Base-by-base conservation (phyloP, 225 moss, liverwort and hornwort species). In the Pseudoscleropodium purum region DNA sequence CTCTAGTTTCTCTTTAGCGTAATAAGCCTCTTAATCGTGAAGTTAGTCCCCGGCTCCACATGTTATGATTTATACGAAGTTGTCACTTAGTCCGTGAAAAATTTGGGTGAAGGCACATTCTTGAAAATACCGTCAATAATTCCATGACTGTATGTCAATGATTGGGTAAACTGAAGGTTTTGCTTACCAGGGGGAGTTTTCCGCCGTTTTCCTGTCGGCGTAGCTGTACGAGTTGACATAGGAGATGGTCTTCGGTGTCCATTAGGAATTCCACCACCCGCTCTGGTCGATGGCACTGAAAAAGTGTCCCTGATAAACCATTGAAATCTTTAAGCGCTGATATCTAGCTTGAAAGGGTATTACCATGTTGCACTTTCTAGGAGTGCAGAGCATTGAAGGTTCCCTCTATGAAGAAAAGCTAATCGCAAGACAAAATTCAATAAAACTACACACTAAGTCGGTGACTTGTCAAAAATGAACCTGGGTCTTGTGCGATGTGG, bases 401-500 rank as follows among this genome's bases (percentile, higher is more conserved):
- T 74, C 56, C 37, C 23, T 33, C 15, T 31, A 39, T 21, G 66
- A 63, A 62, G 83, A 61, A 30, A 84, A 79, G 75, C n/a, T 36
- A n/a, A 47, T 75, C 25, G 30, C 64, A 75, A 39, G 41, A 41
- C 70, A 64, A 60, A 80, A n/a, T 84, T 27, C 49, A 57, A 85
- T 54, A 39, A 59, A 83, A 37, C n/a, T 67, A 66, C 67, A 68
- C 67, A 62, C 74, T 31, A 73, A 62, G 57, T 63, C 33, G 23
- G 75, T 61, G 62, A 74, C n/a, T 54, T 75, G 63, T 82, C 49
- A 72, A 54, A 89, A 83, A 68, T 66, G 75, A 89, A 95, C 94
- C 93, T 95, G 86, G 90, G 87, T 88, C 95, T 90, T 64, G 90
- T 92, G 76, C 95, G 95, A 90, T 75, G 92, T 84, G 93, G 93